A percentile compares a stretch with the other conserved stretches of the same genome.
These are phyloP conservation scores for Calonectria crousiana DNA, from an alignment of 2,329 filamentous ascomycete genomes.

Conservation along the genomic window DNA sequence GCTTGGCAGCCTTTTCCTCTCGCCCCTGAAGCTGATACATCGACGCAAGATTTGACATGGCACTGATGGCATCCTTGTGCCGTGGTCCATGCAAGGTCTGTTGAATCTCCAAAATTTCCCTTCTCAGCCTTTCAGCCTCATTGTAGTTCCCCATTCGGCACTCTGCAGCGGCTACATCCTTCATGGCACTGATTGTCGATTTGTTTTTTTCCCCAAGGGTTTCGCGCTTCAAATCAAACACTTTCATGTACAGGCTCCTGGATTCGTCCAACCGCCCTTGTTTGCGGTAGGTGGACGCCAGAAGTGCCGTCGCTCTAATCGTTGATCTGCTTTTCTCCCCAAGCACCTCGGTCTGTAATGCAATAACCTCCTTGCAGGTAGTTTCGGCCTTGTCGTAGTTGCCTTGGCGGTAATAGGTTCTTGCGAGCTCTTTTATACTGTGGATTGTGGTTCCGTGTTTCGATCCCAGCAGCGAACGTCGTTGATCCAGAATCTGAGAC, in stretches of 20 bases:
- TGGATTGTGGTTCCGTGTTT: background rate
- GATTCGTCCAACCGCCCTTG: background rate
- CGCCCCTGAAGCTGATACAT: background rate
- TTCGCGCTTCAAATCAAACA: background rate
- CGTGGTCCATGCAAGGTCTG: background rate
- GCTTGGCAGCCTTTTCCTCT: background rate
- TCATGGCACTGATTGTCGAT: background rate
- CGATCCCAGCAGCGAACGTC: background rate
- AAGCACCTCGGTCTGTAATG: background rate
- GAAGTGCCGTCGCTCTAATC: background rate
- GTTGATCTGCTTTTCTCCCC: background rate
- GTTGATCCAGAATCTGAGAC: background rate
- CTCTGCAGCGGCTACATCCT: background rate
- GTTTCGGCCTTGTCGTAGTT: background rate
- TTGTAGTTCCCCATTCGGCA: background rate
- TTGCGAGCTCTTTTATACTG: background rate
- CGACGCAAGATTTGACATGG: background rate
- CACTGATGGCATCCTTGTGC: background rate
- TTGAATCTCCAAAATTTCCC: background rate
- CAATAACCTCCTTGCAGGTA: background rate
- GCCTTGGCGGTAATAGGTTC: background rate
- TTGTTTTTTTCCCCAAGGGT: background rate
- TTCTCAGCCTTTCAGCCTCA: background rate
- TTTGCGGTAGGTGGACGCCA: background rate
- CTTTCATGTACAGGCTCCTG: background rate